Evolutionary conservation across 2,329 filamentous ascomycete species (phyloP), one percentile per base, ranked within the genome.

Genomic region (Ophiostoma ips): DNA sequence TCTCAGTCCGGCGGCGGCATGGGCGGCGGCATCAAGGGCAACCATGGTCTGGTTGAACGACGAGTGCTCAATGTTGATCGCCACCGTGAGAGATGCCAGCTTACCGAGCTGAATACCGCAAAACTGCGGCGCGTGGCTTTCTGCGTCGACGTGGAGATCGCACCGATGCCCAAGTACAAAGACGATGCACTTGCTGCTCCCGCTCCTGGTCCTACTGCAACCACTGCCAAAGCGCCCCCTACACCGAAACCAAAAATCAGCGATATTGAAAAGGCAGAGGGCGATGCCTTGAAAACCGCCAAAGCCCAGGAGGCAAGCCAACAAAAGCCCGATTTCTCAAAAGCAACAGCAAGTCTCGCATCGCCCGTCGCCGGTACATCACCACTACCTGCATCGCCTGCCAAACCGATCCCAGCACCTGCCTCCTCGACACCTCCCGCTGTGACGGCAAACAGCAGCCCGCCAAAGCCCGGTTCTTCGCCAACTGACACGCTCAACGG

Each of bases 141-240:
- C 61, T 95, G 87, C 58, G 92, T 98, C 3, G 92, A 98, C 61
- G 89, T 98, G 5, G 92, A 98, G 64, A 94, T 98, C 60, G 90
- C 90, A 3, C 87, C 88, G 0, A 81, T 87, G 61, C 87, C 89
- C 21, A 81, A 79, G 58, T 92, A 94, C 58, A 67, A 71, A 13
- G 85, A 92, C 3, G 71, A 71, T 15, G 74, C 75, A 7, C 64
- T 31, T 7, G 36, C 35, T 5, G 44, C n/a, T 66, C 68, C 48
- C 4, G 37, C 46, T 40, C 75, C 76, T 51, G 66, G 33, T 8
- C 24, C 35, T 15, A 19, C 21, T 9, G 40, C 66, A 51, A 63
- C 66, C 5, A 21, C 38, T 47, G 74, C 73, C 53, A 76, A 85
- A 81, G 61, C 78, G 10, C 24, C 24, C 24, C 5, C 8, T 28